A percentile compares a stretch with the other conserved stretches of the same genome.
phyloP scores from a whole-genome alignment of 257 asterid genomes.

The Gentiana macrophylla region DNA sequence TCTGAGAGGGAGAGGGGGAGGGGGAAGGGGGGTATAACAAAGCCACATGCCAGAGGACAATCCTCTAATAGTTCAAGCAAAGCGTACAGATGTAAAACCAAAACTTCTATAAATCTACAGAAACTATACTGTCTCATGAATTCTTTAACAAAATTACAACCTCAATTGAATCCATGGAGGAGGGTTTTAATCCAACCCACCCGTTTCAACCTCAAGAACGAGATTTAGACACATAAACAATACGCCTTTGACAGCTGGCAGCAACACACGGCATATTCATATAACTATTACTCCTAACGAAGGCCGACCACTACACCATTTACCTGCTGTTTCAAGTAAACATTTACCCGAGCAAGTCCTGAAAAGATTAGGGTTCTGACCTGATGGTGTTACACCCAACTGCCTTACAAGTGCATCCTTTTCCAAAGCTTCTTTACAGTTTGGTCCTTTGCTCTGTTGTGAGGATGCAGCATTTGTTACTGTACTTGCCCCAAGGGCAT shows the following conservation, averaged over 20 bases:
- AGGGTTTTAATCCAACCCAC: background rate
- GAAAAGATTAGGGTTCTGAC: constrained; percentile 85
- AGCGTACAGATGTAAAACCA: no score
- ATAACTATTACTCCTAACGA: constrained; percentile 1
- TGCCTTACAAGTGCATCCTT: constrained; percentile 93
- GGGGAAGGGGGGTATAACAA: no score
- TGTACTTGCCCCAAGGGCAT: constrained; percentile 31
- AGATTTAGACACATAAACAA: no score
- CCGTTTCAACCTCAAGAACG: no score
- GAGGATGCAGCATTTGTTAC: constrained; percentile 17
- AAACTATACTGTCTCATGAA: constrained; percentile 7
- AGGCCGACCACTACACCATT: background rate
- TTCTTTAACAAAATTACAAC: constrained; percentile 1
- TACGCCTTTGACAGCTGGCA: no score
- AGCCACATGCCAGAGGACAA: no score
- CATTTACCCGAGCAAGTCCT: constrained; percentile 65
- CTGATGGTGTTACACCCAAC: constrained; percentile 78
- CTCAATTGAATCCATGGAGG: background rate
- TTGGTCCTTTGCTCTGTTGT: constrained; percentile 56
- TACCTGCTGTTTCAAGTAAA: background rate
- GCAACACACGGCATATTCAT: background rate
- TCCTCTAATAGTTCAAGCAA: no score
- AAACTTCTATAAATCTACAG: constrained; percentile 10
- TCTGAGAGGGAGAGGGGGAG: no score
- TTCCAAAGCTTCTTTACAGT: constrained; percentile 59